Evolutionary conservation across 2,329 filamentous ascomycete species (phyloP).

Genomic region (Fusarium pseudonygamai): DNA sequence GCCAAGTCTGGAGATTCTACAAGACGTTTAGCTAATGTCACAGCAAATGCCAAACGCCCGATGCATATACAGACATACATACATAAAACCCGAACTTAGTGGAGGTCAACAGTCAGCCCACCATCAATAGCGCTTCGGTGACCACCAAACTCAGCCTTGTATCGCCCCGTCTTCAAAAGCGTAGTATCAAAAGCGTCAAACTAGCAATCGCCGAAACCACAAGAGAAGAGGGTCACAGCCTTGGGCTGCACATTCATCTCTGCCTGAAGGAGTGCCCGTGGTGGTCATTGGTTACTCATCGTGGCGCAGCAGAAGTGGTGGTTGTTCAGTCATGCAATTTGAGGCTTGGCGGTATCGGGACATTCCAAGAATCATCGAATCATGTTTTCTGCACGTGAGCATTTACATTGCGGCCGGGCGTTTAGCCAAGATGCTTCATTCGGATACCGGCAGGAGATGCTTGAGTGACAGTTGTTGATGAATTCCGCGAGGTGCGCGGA

Average conservation of each 20-base stretch:
- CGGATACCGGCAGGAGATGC: constrained; percentile 24
- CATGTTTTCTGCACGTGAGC: not conserved
- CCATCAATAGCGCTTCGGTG: not conserved
- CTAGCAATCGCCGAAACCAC: constrained; percentile 3
- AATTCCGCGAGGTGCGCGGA: constrained; percentile 1
- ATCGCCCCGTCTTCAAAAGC: not conserved
- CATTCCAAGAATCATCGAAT: constrained; percentile 8
- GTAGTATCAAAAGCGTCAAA: constrained; percentile 1
- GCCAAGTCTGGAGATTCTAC: not conserved
- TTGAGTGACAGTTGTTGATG: not conserved
- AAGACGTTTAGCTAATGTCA: not conserved
- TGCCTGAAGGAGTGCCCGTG: not conserved
- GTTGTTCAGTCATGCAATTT: constrained; percentile 12
- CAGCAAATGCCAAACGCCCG: constrained; percentile 14
- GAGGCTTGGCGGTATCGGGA: constrained; percentile 13
- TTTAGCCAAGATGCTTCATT: constrained; percentile 11
- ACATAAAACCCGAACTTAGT: not conserved
- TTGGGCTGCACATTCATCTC: constrained; percentile 21
- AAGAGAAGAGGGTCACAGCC: not conserved
- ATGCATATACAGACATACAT: not conserved
- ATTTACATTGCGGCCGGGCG: constrained; percentile 16
- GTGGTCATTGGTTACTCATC: not conserved
- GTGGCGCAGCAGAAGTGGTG: constrained; percentile 19
- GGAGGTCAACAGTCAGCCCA: constrained; percentile 16
- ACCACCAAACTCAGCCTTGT: constrained; percentile 25